A percentile compares a stretch with the other conserved stretches of the same genome.
These are phyloP conservation scores for Sclerotinia sclerotiorum DNA, from an alignment of 2,329 filamentous ascomycete species.

Conservation along the genomic window DNA sequence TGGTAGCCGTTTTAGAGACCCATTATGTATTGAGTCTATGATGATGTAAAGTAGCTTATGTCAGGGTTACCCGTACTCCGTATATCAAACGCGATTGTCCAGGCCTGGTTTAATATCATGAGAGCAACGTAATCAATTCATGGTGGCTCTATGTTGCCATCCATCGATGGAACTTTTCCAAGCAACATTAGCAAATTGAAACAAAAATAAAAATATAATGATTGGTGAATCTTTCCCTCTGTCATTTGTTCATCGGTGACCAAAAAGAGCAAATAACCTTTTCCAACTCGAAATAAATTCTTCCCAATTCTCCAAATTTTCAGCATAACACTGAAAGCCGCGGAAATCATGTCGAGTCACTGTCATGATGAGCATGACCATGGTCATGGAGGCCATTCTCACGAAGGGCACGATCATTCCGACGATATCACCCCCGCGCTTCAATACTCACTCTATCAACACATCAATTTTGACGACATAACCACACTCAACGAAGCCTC, in stretches of 20 bases:
- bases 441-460: conserved; percentile 85
- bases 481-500: conserved; percentile 79
- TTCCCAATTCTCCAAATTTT: neutral
- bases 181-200: neutral
- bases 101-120: neutral
- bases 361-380: conserved; percentile 48
- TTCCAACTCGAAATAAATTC: neutral
- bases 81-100: neutral
- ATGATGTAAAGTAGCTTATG: conserved; percentile 7
- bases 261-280: neutral
- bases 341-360: conserved; percentile 44
- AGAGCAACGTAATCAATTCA: neutral
- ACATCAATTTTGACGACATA: conserved; percentile 86
- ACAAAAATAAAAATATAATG: neutral
- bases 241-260: neutral
- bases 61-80: neutral
- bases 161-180: neutral
- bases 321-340: neutral
- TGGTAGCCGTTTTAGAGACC: neutral
- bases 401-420: conserved; percentile 81
- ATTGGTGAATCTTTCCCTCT: conserved; percentile 9
- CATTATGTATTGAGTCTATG: neutral
- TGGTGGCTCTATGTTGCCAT: neutral
- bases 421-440: conserved; percentile 91
- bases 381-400: conserved; percentile 50